A percentile compares a stretch with the other conserved stretches of the same genome.
Evolutionary conservation across 1,139 yeast genomes (phyloP).

Genomic region (Hemisphaericaspora lyxosophila): DNA sequence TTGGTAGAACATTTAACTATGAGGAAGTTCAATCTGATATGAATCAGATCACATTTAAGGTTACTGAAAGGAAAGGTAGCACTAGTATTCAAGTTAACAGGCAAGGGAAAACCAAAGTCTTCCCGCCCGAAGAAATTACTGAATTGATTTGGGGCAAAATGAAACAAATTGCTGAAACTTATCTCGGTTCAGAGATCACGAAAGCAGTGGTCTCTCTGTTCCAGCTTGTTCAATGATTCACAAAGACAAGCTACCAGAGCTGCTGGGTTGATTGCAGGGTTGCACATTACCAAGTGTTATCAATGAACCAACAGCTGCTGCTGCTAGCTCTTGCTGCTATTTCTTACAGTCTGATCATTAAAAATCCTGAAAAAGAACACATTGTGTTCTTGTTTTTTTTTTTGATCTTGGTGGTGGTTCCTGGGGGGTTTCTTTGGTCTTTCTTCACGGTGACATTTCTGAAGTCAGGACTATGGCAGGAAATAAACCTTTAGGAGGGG

Average conservation of each 20-base stretch:
- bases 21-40: constrained; percentile 57
- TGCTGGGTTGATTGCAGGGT: constrained; percentile 62
- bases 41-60: constrained; percentile 65
- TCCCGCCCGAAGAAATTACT: constrained; percentile 67
- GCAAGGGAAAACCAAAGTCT: constrained; percentile 63
- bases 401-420: constrained; percentile 99
- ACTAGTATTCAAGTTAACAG: constrained; percentile 62
- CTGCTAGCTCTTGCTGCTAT: too few relatives aligned
- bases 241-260: constrained; percentile 66
- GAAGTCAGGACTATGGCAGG: constrained; percentile 98
- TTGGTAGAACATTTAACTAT: constrained; percentile 63
- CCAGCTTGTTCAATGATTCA: constrained; percentile 62
- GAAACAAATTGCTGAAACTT: constrained; percentile 68
- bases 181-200: constrained; percentile 57
- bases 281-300: constrained; percentile 59
- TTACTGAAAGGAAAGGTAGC: constrained; percentile 56
- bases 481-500: constrained; percentile 99
- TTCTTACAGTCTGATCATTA: constrained; percentile 60
- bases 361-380: constrained; percentile 41
- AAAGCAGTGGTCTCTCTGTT: constrained; percentile 78
- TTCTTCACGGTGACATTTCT: constrained; percentile 93
- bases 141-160: constrained; percentile 65
- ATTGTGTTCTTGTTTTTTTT: constrained; percentile 84
- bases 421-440: constrained; percentile 89
- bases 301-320: constrained; percentile 64